Percentiles rank a stretch among this genome's conserved stretches.
phyloP scores from a whole-genome alignment of 2,329 filamentous ascomycete species.

The Penicillium sp. region DNA sequence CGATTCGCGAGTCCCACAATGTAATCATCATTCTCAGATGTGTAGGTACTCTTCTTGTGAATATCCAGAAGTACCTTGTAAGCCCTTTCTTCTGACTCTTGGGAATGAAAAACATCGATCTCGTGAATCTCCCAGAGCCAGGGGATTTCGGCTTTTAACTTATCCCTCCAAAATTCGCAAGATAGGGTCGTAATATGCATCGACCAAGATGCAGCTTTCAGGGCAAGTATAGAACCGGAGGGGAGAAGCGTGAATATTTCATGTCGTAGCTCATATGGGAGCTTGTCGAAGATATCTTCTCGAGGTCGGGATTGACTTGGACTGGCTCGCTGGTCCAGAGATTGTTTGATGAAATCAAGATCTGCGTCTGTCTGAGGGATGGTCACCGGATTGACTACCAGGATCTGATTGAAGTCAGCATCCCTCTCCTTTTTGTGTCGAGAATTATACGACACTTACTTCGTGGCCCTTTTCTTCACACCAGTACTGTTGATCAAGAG shows the following conservation, averaged over 20 bases:
- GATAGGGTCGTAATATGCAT: neutral
- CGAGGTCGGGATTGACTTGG: neutral
- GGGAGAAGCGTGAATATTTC: neutral
- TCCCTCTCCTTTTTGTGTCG: neutral
- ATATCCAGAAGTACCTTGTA: neutral
- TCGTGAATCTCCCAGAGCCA: neutral
- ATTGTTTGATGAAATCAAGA: neutral
- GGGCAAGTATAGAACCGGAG: neutral
- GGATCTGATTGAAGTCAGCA: neutral
- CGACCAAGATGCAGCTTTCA: neutral
- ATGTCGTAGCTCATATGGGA: neutral
- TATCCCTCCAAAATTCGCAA: neutral
- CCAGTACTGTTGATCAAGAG: neutral
- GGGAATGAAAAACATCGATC: neutral
- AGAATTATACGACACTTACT: neutral
- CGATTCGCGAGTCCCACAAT: neutral
- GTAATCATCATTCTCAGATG: neutral
- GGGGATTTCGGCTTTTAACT: neutral
- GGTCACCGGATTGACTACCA: neutral
- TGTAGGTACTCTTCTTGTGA: neutral
- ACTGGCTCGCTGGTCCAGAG: neutral
- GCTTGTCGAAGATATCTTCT: neutral
- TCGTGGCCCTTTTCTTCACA: neutral
- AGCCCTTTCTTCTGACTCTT: neutral
- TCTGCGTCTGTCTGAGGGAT: neutral